Evolutionary conservation across 2,329 filamentous ascomycete genomes (phyloP), one percentile per base, ranked within the genome.

Genomic region (Exutisphaerella laricina): DNA sequence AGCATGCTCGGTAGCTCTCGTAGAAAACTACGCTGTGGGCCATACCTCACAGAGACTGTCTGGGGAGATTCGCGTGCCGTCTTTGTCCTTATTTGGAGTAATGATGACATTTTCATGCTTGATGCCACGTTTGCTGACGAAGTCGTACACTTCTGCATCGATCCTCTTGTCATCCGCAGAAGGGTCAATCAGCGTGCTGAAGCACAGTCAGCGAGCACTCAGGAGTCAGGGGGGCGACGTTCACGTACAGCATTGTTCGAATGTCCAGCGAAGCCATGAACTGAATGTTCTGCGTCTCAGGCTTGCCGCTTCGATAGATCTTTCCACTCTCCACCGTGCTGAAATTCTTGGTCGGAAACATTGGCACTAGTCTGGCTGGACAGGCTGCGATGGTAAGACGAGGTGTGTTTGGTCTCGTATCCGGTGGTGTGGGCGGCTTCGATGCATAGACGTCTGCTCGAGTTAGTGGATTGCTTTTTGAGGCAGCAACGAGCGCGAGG

Each of bases 251-350:
- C 45, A 95, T 82, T 12, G 84, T 90, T 68, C 85, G 88, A 48
- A 96, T 70, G 8, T 77, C 71, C 37, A 94, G 70, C 18, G 70
- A 71, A 55, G 75, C 69, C 41, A 95, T 68, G 58, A 85, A 90
- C 3, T 71, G 70, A 50, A 85, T 84, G 58, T 94, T 83, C 43
- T 81, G 74, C 4, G 74, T 65, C 48, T 79, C 70, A 2, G 89
- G 89, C 60, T 88, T 95, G 52, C 83, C 84, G 64, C 86, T 90
- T 39, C 89, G 79, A 62, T 87, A 95, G 20, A 96, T 73, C 8
- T 80, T 71, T 6, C 83, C 82, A 5, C 80, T 77, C 14, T 82
- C 69, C 14, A 95, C 83, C 20, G 79, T 68, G 13, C 84, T 86
- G 64, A 90, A 95, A 60, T 95, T 95, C 51, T 68, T 57, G 1